Base-by-base conservation (phyloP, 75 land plant species). In the Picea glauca region DNA sequence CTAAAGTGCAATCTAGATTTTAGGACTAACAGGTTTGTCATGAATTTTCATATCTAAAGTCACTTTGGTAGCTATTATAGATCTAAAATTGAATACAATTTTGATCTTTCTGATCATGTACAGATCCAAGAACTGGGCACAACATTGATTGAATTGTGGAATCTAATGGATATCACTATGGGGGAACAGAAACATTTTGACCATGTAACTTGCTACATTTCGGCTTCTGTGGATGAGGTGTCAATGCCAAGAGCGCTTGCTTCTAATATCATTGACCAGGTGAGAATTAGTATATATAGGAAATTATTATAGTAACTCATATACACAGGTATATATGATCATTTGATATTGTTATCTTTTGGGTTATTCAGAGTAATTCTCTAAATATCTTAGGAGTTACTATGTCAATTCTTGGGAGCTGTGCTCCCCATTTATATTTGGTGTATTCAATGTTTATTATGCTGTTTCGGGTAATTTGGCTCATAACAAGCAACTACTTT, bases 61-160 rank as follows among this genome's bases (percentile, higher is more conserved):
- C 3, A 40, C 38, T 40, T 70, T 7, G 54, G 13, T 20, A 70
- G 13, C 43, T n/a, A 13, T 20, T 8, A n/a, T 5, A 40, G 74
- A 43, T 70, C 35, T 43, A 66, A 5, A 32, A 66, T 66, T 66
- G 43, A 66, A 32, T 35, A 17, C 30, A 4, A 58, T 7, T 32
- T 26, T 20, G 38, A 43, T 35, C 50, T 62, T 78, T 30, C 70
- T 9, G 11, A 15, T n/a, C 26, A 2, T 50, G 75, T 67, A 67
- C 83, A 87, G 88, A 76, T 81, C 26, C 87, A 85, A 78, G 88
- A 87, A 20, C 77, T 87, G 58, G 87, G 88, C 14, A 65, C 76
- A 40, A 62, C 77, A 58, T 73, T 87, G 73, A 68, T 87, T 18
- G 88, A 87, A 72, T 60, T 87, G 70, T 87, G 88, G 88, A 78